Evolutionary conservation across 768 basidiomycete genomes (phyloP), one percentile per base, ranked within the genome.

Genomic region (Russula sp.): DNA sequence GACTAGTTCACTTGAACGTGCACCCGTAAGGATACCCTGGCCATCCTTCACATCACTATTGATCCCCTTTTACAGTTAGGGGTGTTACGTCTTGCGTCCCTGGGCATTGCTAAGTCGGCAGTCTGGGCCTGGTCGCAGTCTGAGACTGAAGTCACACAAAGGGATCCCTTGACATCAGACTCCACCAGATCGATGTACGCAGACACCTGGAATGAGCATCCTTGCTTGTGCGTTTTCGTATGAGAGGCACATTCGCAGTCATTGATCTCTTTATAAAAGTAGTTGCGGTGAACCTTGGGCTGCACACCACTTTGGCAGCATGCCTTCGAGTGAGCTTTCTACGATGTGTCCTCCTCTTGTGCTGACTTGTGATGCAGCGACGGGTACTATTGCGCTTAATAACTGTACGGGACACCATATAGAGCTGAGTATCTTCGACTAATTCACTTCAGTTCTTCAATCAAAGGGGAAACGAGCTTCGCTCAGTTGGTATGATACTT

Each of bases 401-500:
- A 68, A 68, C 31, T 64, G 67, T 66, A 62, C 14, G 65, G 27
- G 39, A 37, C 27, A 50, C 22, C 5, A 22, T 50, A 20, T 44
- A 9, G 35, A 10, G 50, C 22, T 6, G 27, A 44, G 45, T 48
- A 47, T 55, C 22, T 14, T 47, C 18, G 13, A 50, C 45, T 66
- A 13, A 66, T 32, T 39, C 20, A 31, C 32, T 31, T 34, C 47
- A 81, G 79, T 77, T 68, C 66, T 79, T 37, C 80, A 82, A 63
- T 59, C 27, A 34, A 72, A 68, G 45, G 63, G 68, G 50, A 62
- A 71, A 65, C 39, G 40, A 6, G 68, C 76, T 51, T 64, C 75
- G 5, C 51, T 86, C 55, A 77, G 72, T 49, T 87, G 75, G 74
- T 72, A 57, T 14, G 79, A 81, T 53, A 69, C 66, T 0, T 66